phyloP scores from a whole-genome alignment of 192 early-diverging fungal genomes.

The Mortierella claussenii region DNA sequence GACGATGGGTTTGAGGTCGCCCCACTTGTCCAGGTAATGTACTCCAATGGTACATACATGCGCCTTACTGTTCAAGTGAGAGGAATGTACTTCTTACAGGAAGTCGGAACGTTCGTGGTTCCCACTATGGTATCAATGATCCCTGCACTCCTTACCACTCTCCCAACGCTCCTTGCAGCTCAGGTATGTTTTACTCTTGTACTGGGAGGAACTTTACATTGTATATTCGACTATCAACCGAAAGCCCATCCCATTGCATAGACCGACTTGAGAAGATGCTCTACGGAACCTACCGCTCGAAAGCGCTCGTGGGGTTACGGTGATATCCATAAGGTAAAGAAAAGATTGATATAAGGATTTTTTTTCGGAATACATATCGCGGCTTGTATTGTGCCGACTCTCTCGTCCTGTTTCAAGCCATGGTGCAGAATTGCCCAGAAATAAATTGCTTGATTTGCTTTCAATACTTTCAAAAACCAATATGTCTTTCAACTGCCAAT shows the following conservation, averaged over 20 bases:
- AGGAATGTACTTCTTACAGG: constrained; percentile 19
- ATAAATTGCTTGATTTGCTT: no score
- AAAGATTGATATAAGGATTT: constrained; percentile 4
- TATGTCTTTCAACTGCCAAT: no score
- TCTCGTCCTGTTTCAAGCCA: no score
- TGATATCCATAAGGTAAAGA: constrained; percentile 1
- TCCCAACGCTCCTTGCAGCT: constrained; percentile 24
- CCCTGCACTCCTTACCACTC: constrained; percentile 20
- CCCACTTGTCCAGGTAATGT: constrained; percentile 24
- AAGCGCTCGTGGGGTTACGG: constrained; percentile 2
- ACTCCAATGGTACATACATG: constrained; percentile 23
- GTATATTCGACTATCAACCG: constrained; percentile 1
- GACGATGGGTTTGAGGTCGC: constrained; percentile 5
- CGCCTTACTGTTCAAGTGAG: constrained; percentile 4
- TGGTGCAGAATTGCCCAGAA: no score
- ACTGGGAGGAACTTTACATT: not conserved
- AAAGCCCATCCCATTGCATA: not conserved
- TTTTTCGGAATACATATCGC: no score
- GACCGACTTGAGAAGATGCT: not conserved
- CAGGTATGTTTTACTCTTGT: constrained; percentile 13
- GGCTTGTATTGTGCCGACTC: no score
- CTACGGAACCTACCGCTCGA: not conserved
- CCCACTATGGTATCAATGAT: constrained; percentile 16
- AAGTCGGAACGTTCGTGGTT: constrained; percentile 13
- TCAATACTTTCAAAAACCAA: no score